These are phyloP conservation scores for Ogataea naganishii DNA, from an alignment of 805 yeast genomes.

Conservation along the genomic window DNA sequence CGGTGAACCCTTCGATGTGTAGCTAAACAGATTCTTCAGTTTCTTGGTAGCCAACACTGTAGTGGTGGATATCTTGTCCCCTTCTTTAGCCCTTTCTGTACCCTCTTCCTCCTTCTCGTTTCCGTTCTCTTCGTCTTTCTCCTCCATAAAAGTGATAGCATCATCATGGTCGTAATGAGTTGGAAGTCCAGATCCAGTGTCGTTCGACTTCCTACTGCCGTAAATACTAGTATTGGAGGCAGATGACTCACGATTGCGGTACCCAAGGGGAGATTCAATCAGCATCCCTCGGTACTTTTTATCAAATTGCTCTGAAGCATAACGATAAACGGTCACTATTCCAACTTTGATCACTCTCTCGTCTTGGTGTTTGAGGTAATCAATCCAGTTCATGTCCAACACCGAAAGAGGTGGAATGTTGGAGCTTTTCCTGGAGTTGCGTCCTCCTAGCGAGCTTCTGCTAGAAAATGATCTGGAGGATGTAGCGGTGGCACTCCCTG, in stretches of 20 bases:
- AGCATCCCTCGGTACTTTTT: conserved; percentile 47
- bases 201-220: background rate
- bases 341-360: conserved; percentile 57
- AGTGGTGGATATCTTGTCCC: conserved; percentile 9
- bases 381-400: conserved; percentile 52
- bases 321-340: conserved; percentile 36
- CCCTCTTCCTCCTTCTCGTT: conserved; percentile 12
- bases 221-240: background rate
- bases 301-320: conserved; percentile 43
- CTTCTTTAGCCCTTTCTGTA: conserved; percentile 5
- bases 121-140: conserved; percentile 9
- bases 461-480: no score
- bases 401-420: conserved; percentile 39
- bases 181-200: conserved; percentile 3
- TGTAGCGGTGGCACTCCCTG: no score
- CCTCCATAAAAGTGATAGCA: conserved; percentile 18
- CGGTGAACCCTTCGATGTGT: conserved; percentile 4
- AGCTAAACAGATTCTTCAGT: conserved; percentile 22
- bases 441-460: no score
- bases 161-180: conserved; percentile 13
- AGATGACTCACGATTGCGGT: conserved; percentile 27
- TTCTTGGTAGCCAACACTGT: conserved; percentile 3
- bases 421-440: conserved; percentile 4
- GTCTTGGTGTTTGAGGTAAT: conserved; percentile 41
- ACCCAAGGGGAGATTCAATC: conserved; percentile 53